Conservation (phyloP, 768 basidiomycete species). For the Suillus variegatus region DNA sequence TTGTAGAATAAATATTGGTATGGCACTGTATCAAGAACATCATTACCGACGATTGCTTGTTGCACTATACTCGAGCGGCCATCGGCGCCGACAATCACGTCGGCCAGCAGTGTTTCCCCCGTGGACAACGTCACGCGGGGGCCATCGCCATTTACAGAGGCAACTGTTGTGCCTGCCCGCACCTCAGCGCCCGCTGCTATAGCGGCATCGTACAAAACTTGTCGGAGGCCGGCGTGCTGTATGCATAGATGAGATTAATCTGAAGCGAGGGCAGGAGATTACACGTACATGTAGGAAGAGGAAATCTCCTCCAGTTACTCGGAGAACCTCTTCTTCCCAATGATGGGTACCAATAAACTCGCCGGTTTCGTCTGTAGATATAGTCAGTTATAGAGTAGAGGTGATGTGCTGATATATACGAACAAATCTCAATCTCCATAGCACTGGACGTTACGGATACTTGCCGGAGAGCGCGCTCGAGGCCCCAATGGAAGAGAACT, state of each 20-base stretch:
- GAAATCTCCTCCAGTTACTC: conserved; percentile 51
- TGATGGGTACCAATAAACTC: conserved; percentile 45
- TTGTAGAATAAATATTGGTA: conserved; percentile 43
- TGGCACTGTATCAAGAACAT: conserved; percentile 29
- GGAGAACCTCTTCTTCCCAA: conserved; percentile 49
- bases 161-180: conserved; percentile 41
- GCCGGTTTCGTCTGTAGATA: conserved; percentile 42
- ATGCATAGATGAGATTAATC: conserved; percentile 6
- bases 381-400: conserved; percentile 16
- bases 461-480: conserved; percentile 43
- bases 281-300: conserved; percentile 47
- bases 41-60: conserved; percentile 32
- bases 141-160: conserved; percentile 29
- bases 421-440: conserved; percentile 30
- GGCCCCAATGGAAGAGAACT: conserved; percentile 57
- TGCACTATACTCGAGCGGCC: conserved; percentile 49
- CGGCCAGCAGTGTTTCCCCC: conserved; percentile 46
- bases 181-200: conserved; percentile 48
- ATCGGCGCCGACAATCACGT: conserved; percentile 64
- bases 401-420: conserved; percentile 11
- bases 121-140: conserved; percentile 38
- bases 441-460: conserved; percentile 26
- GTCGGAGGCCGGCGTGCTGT: conserved; percentile 55
- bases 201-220: conserved; percentile 48
- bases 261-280: conserved; percentile 1